A percentile compares a stretch with the other conserved stretches of the same genome.
These are phyloP conservation scores for Osmanthus fragrans DNA, from an alignment of 257 asterid species.

Conservation along the genomic window DNA sequence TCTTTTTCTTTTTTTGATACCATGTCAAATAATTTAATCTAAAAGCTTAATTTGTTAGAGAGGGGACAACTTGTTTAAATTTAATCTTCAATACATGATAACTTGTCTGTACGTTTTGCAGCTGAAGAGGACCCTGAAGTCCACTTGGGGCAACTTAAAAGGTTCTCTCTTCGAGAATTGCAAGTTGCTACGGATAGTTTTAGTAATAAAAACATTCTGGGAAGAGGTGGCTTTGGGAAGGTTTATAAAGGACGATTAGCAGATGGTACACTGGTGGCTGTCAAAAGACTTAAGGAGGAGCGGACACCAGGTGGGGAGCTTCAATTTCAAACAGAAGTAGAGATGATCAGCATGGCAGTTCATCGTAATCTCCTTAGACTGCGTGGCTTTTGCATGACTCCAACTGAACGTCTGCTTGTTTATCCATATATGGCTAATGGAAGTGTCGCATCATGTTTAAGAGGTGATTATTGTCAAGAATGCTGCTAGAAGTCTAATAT, in stretches of 20 bases:
- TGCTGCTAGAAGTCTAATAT: background rate
- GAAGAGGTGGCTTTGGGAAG: conserved; percentile 61
- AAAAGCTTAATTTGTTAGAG: background rate
- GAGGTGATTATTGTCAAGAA: conserved; percentile 36
- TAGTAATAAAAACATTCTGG: conserved; percentile 59
- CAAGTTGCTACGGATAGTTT: conserved; percentile 60
- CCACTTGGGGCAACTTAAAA: conserved; percentile 57
- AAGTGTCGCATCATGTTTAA: conserved; percentile 61
- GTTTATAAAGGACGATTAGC: conserved; percentile 58
- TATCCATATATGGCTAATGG: conserved; percentile 68
- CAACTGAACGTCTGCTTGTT: conserved; percentile 55
- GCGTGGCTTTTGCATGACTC: conserved; percentile 63
- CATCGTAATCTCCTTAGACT: conserved; percentile 61
- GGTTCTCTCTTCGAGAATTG: conserved; percentile 55
- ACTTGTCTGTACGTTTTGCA: conserved; percentile 24
- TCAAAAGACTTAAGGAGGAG: conserved; percentile 61
- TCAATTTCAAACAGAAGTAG: conserved; percentile 60
- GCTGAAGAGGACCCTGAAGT: conserved; percentile 72
- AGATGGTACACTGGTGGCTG: conserved; percentile 55
- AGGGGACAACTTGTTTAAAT: background rate
- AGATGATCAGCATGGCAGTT: conserved; percentile 64
- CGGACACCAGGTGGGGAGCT: conserved; percentile 66
- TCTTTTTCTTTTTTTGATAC: background rate
- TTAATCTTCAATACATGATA: background rate
- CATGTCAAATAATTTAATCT: background rate